These are phyloP conservation scores for Fusarium xyrophilum DNA, from an alignment of 2,329 filamentous ascomycete species.

Conservation along the genomic window DNA sequence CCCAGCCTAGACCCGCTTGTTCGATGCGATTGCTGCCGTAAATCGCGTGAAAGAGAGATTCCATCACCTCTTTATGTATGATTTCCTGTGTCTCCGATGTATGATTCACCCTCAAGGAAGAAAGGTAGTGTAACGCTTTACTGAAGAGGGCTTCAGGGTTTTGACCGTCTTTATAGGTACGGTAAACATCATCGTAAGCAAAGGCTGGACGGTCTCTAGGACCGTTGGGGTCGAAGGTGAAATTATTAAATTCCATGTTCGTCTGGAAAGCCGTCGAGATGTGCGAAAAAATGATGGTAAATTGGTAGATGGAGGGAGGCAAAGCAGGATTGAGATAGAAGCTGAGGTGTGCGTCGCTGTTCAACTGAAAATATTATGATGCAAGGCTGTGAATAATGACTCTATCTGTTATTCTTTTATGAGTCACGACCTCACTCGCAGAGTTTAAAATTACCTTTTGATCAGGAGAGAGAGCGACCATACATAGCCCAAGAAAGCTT, in stretches of 20 bases:
- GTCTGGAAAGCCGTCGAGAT: fast-evolving
- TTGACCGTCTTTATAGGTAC: not conserved
- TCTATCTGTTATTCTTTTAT: fast-evolving
- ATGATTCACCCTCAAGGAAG: not conserved
- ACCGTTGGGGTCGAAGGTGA: not conserved
- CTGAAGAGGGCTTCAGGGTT: not conserved
- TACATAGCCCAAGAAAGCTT: not conserved
- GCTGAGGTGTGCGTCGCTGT: fast-evolving
- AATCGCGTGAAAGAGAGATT: fast-evolving
- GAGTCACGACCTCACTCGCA: fast-evolving
- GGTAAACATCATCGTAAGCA: not conserved
- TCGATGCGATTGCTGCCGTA: not conserved
- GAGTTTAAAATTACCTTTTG: not conserved
- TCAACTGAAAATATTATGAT: not conserved
- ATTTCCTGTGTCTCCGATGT: not conserved
- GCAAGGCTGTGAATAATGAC: fast-evolving
- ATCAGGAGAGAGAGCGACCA: not conserved
- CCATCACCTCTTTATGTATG: fast-evolving
- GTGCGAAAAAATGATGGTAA: not conserved
- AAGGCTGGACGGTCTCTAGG: fast-evolving
- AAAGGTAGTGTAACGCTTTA: not conserved
- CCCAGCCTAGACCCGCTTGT: not conserved
- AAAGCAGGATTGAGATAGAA: too few species aligned
- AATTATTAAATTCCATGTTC: not conserved
- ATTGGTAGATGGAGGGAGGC: too few species aligned